A percentile compares a stretch with the other conserved stretches of the same genome.
Conservation (phyloP, 1,284 basidiomycete genomes). For the Erythrobasidium hasegawianum region DNA sequence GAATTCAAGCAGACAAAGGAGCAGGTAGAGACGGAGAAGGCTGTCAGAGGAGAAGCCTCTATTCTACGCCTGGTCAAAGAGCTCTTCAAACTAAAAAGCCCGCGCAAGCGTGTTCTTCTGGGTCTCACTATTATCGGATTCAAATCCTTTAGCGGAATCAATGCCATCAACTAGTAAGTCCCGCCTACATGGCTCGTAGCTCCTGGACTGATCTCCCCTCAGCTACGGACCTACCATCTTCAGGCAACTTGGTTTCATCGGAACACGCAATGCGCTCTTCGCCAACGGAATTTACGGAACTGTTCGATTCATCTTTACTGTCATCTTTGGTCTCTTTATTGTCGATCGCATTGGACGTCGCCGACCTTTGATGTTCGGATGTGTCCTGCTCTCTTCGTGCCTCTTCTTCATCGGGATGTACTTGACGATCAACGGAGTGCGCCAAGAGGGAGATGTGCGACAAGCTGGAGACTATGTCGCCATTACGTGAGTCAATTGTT, state of each 20-base stretch:
- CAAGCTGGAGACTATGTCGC: not conserved
- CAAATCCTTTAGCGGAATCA: constrained; percentile 37
- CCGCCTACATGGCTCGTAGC: constrained; percentile 43
- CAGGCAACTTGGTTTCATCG: constrained; percentile 57
- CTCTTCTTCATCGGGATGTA: constrained; percentile 51
- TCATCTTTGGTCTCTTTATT: constrained; percentile 48
- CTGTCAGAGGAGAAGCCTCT: constrained; percentile 15
- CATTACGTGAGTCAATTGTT: too few species aligned
- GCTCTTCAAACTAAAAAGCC: constrained; percentile 60
- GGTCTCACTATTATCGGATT: constrained; percentile 50
- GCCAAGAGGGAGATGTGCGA: not conserved
- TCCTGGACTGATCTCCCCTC: constrained; percentile 52
- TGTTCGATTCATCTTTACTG: constrained; percentile 49
- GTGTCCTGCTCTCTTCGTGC: constrained; percentile 51
- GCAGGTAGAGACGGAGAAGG: constrained; percentile 12
- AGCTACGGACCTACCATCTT: constrained; percentile 67
- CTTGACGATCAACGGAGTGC: too few species aligned
- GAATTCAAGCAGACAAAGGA: constrained; percentile 18
- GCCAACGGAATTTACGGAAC: constrained; percentile 56
- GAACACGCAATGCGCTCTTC: constrained; percentile 53
- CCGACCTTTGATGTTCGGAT: constrained; percentile 52
- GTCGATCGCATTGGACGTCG: constrained; percentile 52
- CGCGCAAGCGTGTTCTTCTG: constrained; percentile 66
- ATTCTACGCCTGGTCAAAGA: constrained; percentile 40
- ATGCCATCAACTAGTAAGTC: constrained; percentile 24